Evolutionary conservation across 148 eudicot genomes (phyloP), one percentile per base, ranked within the genome.

Genomic region (Chenopodium album): DNA sequence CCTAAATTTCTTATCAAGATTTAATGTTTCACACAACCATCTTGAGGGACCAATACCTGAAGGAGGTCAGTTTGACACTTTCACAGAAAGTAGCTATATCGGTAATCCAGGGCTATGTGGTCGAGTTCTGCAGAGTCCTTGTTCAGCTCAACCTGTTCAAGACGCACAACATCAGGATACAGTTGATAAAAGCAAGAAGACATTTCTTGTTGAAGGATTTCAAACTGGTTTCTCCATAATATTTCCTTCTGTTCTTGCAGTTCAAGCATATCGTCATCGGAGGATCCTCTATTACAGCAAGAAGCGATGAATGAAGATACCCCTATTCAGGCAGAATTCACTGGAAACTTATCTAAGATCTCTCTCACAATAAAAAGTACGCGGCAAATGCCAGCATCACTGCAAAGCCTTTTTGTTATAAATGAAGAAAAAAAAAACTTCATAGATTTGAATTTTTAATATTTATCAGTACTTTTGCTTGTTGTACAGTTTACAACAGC

Each of bases 81-180:
- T 92, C 80, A 71, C 78, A 1, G 75, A 73, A 28, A 77, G 90
- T 19, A 90, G 92, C 86, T 94, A 85, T 74, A 73, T 59, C 34
- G 92, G 91, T 16, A 94, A 94, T 81, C 86, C 87, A 48, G 87
- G 90, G 14, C 78, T 94, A 82, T 94, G 93, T 63, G 94, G 97
- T 75, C 79, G n/a, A 29, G 77, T 87, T 68, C 54, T 88, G 73
- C 88, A 85, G 81, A 85, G 31, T 19, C n/a, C 87, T 70, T 94
- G 94, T 78, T 74, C 81, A 10, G 65, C 46, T 77, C 85, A 78
- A 75, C 62, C 91, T 28, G 66, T 12, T 56, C 23, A 80, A 28
- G 59, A 19, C 66, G 71, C 68, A 29, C 41, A 67, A 65, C 77
- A 74, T 78, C 66, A 75, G 76, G 78, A 88, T 50, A 75, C 46